A percentile compares a stretch with the other conserved stretches of the same genome.
phyloP scores from a whole-genome alignment of 2,329 filamentous ascomycete genomes.

The Fusarium domesticum region DNA sequence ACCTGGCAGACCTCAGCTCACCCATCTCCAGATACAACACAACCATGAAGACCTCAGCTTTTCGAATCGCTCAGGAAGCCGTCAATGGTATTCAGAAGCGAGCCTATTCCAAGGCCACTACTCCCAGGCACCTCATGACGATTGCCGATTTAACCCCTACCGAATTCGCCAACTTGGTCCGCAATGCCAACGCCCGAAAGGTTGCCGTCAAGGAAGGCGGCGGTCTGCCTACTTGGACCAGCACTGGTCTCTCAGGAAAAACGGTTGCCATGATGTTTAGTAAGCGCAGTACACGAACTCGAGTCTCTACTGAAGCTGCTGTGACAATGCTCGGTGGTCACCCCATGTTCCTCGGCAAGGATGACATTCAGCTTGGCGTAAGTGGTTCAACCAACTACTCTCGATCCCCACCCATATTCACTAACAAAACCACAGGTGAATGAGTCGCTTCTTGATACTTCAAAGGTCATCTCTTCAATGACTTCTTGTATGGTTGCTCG shows the following conservation, averaged over 20 bases:
- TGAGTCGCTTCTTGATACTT: slow-evolving; percentile 90
- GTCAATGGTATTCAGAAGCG: slow-evolving; percentile 40
- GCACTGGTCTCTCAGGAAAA: slow-evolving; percentile 64
- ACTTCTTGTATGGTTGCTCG: slow-evolving; percentile 78
- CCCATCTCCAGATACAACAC: slow-evolving; percentile 7
- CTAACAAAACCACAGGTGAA: slow-evolving; percentile 60
- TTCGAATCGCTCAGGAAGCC: slow-evolving; percentile 35
- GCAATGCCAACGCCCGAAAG: slow-evolving; percentile 78
- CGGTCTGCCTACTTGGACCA: slow-evolving; percentile 51
- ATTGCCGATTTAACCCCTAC: slow-evolving; percentile 78
- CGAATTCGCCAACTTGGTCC: slow-evolving; percentile 79
- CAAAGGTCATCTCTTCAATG: slow-evolving; percentile 91
- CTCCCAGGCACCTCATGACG: slow-evolving; percentile 82
- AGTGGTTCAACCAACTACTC: slow-evolving; percentile 12
- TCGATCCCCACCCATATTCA: too few species aligned
- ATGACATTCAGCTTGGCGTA: slow-evolving; percentile 93
- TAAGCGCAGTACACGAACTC: slow-evolving; percentile 90
- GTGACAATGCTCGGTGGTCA: slow-evolving; percentile 86
- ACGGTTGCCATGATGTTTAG: slow-evolving; percentile 95
- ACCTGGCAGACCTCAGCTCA: too few species aligned
- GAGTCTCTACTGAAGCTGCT: slow-evolving; percentile 89
- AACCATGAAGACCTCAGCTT: slow-evolving; percentile 37
- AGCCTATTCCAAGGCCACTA: slow-evolving; percentile 40
- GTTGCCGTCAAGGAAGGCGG: slow-evolving; percentile 66
- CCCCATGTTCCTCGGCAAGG: slow-evolving; percentile 93